phyloP scores from a whole-genome alignment of 768 basidiomycete genomes.

The Boletus tomentosulus region DNA sequence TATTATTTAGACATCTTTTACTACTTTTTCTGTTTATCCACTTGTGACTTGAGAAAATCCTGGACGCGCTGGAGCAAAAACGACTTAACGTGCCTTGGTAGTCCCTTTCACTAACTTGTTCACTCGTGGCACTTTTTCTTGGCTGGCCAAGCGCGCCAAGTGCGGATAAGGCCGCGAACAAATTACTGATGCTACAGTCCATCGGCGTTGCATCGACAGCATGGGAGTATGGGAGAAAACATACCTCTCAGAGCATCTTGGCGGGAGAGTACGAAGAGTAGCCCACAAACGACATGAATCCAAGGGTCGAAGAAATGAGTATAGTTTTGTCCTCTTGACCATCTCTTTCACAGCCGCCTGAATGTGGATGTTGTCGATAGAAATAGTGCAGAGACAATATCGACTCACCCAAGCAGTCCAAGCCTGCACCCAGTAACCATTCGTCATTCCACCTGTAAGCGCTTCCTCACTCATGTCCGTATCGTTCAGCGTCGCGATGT shows the following conservation, averaged over 20 bases:
- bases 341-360: constrained; percentile 69
- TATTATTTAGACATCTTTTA: no score
- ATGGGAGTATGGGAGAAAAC: not conserved
- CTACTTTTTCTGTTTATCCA: no score
- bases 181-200: constrained; percentile 52
- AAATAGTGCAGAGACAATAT: not conserved
- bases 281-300: constrained; percentile 72
- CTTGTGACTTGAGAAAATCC: no score
- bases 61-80: no score
- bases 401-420: constrained; percentile 45
- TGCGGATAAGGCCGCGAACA: no score
- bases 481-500: no score
- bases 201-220: not conserved
- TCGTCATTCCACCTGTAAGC: constrained; percentile 41
- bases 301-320: constrained; percentile 71
- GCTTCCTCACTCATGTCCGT: constrained; percentile 61
- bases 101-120: no score
- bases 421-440: constrained; percentile 36
- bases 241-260: constrained; percentile 81
- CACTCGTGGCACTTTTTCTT: no score
- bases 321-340: constrained; percentile 67
- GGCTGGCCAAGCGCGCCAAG: no score
- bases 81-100: no score
- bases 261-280: constrained; percentile 78
- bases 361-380: not conserved